Percentiles rank a stretch among this genome's conserved stretches.
Conservation (phyloP, 1,139 yeast genomes). For the Hemisphaericaspora subhashii region DNA sequence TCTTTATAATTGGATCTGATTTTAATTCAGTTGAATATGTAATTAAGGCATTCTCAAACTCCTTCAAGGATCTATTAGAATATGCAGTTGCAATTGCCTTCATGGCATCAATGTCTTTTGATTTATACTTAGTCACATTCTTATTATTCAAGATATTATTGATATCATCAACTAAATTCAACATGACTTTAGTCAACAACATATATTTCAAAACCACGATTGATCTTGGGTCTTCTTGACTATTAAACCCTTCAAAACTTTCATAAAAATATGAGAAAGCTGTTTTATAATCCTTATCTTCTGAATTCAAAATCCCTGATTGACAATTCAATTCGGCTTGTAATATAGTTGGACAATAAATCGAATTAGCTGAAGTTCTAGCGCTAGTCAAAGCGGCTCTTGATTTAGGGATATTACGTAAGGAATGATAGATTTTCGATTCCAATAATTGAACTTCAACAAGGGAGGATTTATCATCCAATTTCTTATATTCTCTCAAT, state of each 20-base stretch:
- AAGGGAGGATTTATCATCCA: slow-evolving; percentile 92
- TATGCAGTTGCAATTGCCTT: slow-evolving; percentile 89
- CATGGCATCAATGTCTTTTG: slow-evolving; percentile 83
- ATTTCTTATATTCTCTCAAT: slow-evolving; percentile 81
- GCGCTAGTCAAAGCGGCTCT: slow-evolving; percentile 94
- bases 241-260: slow-evolving; percentile 83
- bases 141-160: slow-evolving; percentile 75
- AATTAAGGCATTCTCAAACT: slow-evolving; percentile 78
- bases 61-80: slow-evolving; percentile 84
- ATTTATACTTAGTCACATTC: slow-evolving; percentile 77
- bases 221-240: slow-evolving; percentile 64
- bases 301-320: slow-evolving; percentile 95
- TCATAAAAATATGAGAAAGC: slow-evolving; percentile 95
- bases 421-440: slow-evolving; percentile 84
- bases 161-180: slow-evolving; percentile 83
- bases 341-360: slow-evolving; percentile 90
- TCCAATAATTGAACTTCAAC: slow-evolving; percentile 95
- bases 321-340: slow-evolving; percentile 95
- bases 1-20: slow-evolving; percentile 83
- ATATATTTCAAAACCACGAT: slow-evolving; percentile 84
- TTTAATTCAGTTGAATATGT: slow-evolving; percentile 75
- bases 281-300: slow-evolving; percentile 94
- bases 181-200: slow-evolving; percentile 91
- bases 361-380: slow-evolving; percentile 92
- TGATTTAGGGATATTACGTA: slow-evolving; percentile 89